These are phyloP conservation scores for Prunella vulgaris DNA, from an alignment of 257 asterid genomes.

Conservation along the genomic window DNA sequence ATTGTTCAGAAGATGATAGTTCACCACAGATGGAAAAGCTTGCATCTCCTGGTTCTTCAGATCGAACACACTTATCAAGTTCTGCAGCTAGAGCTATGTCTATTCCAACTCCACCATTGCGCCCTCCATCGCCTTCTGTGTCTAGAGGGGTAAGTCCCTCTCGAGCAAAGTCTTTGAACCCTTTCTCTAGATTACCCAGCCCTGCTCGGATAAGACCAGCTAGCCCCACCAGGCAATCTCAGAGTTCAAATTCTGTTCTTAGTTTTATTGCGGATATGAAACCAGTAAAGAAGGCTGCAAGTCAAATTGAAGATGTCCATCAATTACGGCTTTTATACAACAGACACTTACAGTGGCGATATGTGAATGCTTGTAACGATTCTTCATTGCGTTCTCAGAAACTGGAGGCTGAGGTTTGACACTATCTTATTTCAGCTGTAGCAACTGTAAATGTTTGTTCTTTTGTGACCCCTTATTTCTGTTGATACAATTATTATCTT, in stretches of 20 bases:
- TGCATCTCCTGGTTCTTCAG: constrained; percentile 35
- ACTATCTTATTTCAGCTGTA: constrained; percentile 16
- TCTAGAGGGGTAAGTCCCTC: constrained; percentile 77
- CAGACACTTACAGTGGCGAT: constrained; percentile 87
- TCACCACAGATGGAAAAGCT: constrained; percentile 30
- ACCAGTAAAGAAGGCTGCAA: constrained; percentile 62
- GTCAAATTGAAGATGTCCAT: constrained; percentile 81
- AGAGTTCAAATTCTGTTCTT: constrained; percentile 64
- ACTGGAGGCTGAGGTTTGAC: constrained; percentile 71
- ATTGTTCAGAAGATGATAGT: constrained; percentile 48
- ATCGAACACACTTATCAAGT: constrained; percentile 34
- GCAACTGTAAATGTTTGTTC: not conserved
- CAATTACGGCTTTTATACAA: constrained; percentile 73
- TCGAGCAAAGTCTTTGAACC: constrained; percentile 41
- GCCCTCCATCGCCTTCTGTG: constrained; percentile 53
- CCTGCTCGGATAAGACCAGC: constrained; percentile 70
- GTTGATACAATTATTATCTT: not conserved
- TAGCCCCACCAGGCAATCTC: constrained; percentile 74
- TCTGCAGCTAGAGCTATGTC: constrained; percentile 57
- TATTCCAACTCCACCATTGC: constrained; percentile 38
- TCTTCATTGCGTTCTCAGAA: constrained; percentile 51
- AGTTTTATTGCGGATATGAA: constrained; percentile 76
- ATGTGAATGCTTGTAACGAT: constrained; percentile 61
- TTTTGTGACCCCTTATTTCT: not conserved
- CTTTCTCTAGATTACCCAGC: constrained; percentile 69